Evolutionary conservation across 331 rosid genomes (phyloP).

Genomic region (Quercus tomentella): DNA sequence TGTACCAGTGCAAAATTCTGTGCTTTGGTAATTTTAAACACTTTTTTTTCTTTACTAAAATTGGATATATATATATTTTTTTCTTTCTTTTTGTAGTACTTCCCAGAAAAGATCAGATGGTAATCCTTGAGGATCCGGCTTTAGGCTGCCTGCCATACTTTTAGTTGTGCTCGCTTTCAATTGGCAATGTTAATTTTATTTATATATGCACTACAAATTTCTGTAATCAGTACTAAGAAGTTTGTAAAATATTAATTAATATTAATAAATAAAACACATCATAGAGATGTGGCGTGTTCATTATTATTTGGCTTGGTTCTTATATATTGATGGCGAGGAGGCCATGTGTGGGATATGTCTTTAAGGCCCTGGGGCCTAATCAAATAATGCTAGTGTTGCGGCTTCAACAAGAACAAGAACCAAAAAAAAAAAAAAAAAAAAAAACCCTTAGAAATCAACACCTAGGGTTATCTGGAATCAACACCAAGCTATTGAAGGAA

Average conservation of each 20-base stretch:
- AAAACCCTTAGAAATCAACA: too few species aligned
- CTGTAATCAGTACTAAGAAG: not conserved
- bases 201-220: not conserved
- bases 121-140: not conserved
- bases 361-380: too few species aligned
- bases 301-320: too few species aligned
- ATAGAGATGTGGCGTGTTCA: not conserved
- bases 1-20: not conserved
- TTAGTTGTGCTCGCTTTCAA: not conserved
- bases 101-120: conserved; percentile 41
- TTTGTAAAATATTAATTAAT: not conserved
- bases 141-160: not conserved
- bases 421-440: too few species aligned
- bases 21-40: not conserved
- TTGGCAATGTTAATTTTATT: not conserved
- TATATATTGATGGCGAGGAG: too few species aligned
- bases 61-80: not conserved
- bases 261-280: not conserved
- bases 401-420: too few species aligned
- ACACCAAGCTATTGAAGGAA: too few species aligned
- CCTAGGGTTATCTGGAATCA: too few species aligned
- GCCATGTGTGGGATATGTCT: too few species aligned
- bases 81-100: conserved; percentile 26
- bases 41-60: not conserved
- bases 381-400: too few species aligned